A percentile compares a stretch with the other conserved stretches of the same genome.
These are phyloP conservation scores for Phaseolus lunatus DNA, from an alignment of 306 rosid genomes.

Conservation along the genomic window DNA sequence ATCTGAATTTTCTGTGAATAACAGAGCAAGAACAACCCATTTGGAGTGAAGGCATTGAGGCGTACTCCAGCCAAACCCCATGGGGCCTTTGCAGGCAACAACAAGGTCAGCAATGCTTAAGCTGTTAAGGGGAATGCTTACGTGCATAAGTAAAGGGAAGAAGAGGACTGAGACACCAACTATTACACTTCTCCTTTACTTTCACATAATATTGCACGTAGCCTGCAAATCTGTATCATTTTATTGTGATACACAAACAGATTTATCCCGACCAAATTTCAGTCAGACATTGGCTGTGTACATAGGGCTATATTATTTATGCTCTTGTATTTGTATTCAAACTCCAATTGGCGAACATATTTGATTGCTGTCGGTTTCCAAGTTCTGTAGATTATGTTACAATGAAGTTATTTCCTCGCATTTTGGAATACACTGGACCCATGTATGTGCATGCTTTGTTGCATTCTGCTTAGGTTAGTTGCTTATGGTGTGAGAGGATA, in stretches of 20 bases:
- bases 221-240: conserved; percentile 34
- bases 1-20: conserved; percentile 32
- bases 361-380: conserved; percentile 42
- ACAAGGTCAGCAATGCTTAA: conserved; percentile 60
- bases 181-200: conserved; percentile 19
- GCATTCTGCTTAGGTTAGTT: background rate
- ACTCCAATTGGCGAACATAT: conserved; percentile 35
- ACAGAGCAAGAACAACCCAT: conserved; percentile 77
- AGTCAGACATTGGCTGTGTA: conserved; percentile 58
- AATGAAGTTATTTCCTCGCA: conserved; percentile 7
- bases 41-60: conserved; percentile 84
- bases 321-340: conserved; percentile 45
- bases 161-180: conserved; percentile 40
- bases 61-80: conserved; percentile 71
- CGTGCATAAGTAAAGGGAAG: conserved; percentile 45
- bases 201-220: conserved; percentile 36
- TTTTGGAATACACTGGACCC: background rate
- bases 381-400: conserved; percentile 42
- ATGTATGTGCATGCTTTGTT: background rate
- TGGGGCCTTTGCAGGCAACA: conserved; percentile 55
- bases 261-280: conserved; percentile 36
- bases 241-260: conserved; percentile 38
- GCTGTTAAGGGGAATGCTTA: background rate
- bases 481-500: background rate
- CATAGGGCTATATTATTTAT: conserved; percentile 51